Base-by-base conservation (phyloP, 2,329 filamentous ascomycete species). In the Calycina herbarum region DNA sequence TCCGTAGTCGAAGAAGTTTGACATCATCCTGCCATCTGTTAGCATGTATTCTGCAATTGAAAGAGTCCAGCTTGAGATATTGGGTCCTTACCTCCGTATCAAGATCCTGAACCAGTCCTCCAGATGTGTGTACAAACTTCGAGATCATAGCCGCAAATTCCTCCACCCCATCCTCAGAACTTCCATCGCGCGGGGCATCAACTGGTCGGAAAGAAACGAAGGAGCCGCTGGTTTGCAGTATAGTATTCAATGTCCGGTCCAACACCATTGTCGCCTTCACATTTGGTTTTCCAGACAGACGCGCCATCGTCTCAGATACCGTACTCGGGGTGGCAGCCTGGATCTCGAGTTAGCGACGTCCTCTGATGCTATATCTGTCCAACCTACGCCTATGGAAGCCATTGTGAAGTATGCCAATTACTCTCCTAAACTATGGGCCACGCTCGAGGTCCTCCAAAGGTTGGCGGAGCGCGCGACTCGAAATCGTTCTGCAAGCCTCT, bases 261-360 rank as follows among this genome's bases (percentile, higher is more conserved):
- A 95, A 82, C 63, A 93, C 86, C 59, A 95, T 83, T 64, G 90
- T 91, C 71, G 89, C 91, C 76, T 91, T 90, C 61, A 95, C 91
- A 67, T 90, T 91, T 35, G 90, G 85, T 74, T 94, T 94, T 75
- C 90, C 89, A 51, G 89, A 87, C 57, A 95, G 82, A 20, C 74
- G 65, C 20, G 70, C 65, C 57, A 76, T 63, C 11, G 72, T 73
- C 31, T 75, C 73, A 51, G 68, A 61, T 13, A 70, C 68, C n/a
- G 51, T 58, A 17, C 27, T 24, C 5, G 66, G 60, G 1, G 40
- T 40, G 7, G n/a, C 2, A 15, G 42, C 57, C 54, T 54, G 29
- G 6, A 2, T 29, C 7, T 13, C 5, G 33, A 7, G 31, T 57
- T 8, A 59, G 33, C 48, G 1, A 27, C 24, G 48, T 24, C 27